Conservation (phyloP, 1,284 basidiomycete species). For the Sanghuangporus baumii region DNA sequence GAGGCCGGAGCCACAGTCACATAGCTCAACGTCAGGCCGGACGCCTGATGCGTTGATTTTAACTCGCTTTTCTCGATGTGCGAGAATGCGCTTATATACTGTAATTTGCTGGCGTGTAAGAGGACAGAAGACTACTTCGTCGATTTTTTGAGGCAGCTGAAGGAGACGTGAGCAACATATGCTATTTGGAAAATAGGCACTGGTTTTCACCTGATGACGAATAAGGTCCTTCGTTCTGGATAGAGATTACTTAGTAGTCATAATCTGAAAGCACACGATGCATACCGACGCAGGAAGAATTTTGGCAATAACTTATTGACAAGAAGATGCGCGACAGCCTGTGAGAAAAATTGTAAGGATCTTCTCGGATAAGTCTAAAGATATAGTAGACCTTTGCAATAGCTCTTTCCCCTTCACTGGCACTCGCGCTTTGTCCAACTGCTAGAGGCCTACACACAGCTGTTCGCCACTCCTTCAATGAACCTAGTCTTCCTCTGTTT, state of each 20-base stretch:
- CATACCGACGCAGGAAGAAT: conserved; percentile 72
- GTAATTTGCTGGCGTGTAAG: conserved; percentile 60
- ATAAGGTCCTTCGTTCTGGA: conserved; percentile 78
- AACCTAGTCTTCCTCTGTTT: conserved; percentile 65
- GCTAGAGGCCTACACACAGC: conserved; percentile 63
- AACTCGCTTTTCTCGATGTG: conserved; percentile 53
- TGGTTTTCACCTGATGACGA: conserved; percentile 48
- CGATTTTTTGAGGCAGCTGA: conserved; percentile 75
- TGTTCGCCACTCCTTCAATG: conserved; percentile 61
- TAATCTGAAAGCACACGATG: background rate
- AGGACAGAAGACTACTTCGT: conserved; percentile 88
- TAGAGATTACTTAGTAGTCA: background rate
- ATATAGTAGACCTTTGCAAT: conserved; percentile 20
- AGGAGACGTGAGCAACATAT: background rate
- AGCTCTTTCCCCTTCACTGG: conserved; percentile 57
- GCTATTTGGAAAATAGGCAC: background rate
- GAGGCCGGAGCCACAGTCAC: conserved; percentile 60
- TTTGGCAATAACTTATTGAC: conserved; percentile 63
- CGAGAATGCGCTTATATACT: conserved; percentile 68
- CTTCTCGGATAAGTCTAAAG: background rate
- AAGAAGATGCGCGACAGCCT: conserved; percentile 55
- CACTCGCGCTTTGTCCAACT: conserved; percentile 59
- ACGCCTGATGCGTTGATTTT: background rate
- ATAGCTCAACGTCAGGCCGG: conserved; percentile 57
- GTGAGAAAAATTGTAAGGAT: background rate